Evolutionary conservation across 768 basidiomycete genomes (phyloP), one percentile per base, ranked within the genome.

Genomic region (Boletus sp.): DNA sequence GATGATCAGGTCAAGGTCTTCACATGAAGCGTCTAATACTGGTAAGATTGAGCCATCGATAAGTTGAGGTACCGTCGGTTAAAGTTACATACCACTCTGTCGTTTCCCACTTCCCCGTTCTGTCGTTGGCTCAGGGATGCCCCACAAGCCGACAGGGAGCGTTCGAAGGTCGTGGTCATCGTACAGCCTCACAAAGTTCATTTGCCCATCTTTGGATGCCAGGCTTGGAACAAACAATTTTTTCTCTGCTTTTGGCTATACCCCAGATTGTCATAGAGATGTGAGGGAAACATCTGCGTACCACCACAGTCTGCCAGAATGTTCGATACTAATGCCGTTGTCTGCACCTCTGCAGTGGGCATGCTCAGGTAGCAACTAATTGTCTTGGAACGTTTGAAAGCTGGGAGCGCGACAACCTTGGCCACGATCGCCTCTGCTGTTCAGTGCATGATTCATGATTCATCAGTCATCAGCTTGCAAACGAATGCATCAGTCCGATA

Each of bases 311-410:
- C 69, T 20, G 74, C 66, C n/a, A 91, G 67, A 52, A 91, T 78
- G 14, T 75, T 75, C 11, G 77, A 67, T 11, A 82, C 77, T 36
- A 92, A 60, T 0, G 66, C 64, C 5, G 77, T 65, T 0, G 90
- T 92, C 63, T 86, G 79, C 28, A 85, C 76, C 63, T 92, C 90
- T 4, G 80, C 87, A 2, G 78, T 68, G 11, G 88, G 87, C 90
- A 92, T 91, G 71, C 83, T 91, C 41, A 92, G 76, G 68, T 87
- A 92, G 69, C 90, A 92, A 73, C 88, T 85, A 32, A 91, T 68
- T 5, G 76, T 75, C 50, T 70, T 77, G 50, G 77, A 78, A 39
- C 64, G 64, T 36, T 76, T 70, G 63, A 90, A 87, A 9, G 77
- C 75, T 2, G 85, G 75, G 17, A 84, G 69, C 0, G 78, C 66